Evolutionary conservation across 2,329 filamentous ascomycete genomes (phyloP).

Genomic region (Trichoderma sp.): DNA sequence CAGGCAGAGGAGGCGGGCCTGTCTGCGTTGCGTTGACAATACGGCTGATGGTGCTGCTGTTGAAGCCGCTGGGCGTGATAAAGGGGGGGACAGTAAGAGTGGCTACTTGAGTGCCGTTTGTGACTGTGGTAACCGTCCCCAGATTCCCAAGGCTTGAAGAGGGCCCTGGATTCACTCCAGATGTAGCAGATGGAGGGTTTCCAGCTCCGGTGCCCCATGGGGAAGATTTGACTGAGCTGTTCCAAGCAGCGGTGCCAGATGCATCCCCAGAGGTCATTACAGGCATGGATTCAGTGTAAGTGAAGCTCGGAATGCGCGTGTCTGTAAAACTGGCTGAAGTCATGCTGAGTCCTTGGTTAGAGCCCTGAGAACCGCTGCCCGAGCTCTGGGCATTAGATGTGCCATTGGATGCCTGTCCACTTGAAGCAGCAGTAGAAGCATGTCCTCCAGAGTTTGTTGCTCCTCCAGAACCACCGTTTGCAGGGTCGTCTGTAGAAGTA

Average conservation of each 20-base stretch:
- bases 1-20: constrained; percentile 29
- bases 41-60: constrained; percentile 9
- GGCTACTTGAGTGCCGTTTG: constrained; percentile 3
- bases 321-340: neutral
- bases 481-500: neutral
- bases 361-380: neutral
- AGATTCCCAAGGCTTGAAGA: neutral
- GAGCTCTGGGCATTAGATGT: neutral
- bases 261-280: neutral
- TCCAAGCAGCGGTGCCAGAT: constrained; percentile 17
- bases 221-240: neutral
- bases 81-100: constrained; percentile 17
- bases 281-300: neutral
- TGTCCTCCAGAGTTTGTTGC: neutral
- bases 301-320: neutral
- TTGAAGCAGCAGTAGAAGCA: neutral
- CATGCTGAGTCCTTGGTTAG: neutral
- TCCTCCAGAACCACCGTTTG: neutral
- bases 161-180: neutral
- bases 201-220: neutral
- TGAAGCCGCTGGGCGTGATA: constrained; percentile 22
- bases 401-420: neutral
- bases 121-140: neutral
- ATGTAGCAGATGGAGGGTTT: neutral
- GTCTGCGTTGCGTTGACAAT: constrained; percentile 24